These are phyloP conservation scores for Diutina ranongensis DNA, from an alignment of 1,139 yeast species.

Conservation along the genomic window DNA sequence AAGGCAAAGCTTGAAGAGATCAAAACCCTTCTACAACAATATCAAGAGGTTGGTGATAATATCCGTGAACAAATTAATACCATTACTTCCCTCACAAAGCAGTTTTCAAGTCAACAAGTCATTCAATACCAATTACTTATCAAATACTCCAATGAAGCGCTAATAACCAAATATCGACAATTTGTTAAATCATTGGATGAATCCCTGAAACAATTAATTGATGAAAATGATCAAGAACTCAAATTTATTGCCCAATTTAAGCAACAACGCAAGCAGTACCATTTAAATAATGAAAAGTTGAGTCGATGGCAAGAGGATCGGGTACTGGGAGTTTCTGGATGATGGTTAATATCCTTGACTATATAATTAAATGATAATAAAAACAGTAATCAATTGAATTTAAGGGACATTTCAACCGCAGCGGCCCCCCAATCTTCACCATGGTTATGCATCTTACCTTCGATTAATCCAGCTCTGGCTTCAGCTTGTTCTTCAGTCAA, in stretches of 20 bases:
- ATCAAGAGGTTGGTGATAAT: background rate
- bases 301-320: background rate
- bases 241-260: background rate
- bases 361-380: too few species aligned
- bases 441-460: conserved; percentile 76
- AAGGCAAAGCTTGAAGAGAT: background rate
- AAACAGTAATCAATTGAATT: conserved; percentile 19
- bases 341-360: too few species aligned
- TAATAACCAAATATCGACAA: background rate
- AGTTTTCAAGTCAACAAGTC: background rate
- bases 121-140: conserved; percentile 1
- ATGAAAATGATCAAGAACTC: background rate
- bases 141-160: background rate
- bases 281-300: background rate
- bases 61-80: background rate
- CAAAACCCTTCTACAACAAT: background rate
- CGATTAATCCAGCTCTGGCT: conserved; percentile 81
- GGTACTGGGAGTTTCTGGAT: background rate
- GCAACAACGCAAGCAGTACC: background rate
- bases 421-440: conserved; percentile 99
- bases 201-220: background rate
- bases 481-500: conserved; percentile 90
- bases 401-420: conserved; percentile 90
- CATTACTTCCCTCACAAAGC: background rate
- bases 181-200: background rate